Base-by-base conservation (phyloP, 306 rosid genomes). In the Lotus japonicus region DNA sequence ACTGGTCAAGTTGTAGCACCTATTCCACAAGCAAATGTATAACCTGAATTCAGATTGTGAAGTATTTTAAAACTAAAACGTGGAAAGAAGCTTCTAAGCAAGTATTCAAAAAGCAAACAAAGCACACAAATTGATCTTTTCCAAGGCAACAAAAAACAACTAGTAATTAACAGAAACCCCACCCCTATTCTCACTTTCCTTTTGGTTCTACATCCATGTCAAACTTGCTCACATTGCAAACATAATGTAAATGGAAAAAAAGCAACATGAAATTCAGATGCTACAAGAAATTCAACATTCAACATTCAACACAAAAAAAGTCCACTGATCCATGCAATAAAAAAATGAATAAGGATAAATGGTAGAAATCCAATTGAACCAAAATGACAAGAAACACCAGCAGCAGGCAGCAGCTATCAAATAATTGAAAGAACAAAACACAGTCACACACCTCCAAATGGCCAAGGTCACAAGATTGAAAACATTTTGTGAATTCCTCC, bases 1-100 rank as follows among this genome's bases (percentile, higher is more conserved):
- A 88, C 42, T 79, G 86, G 79, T 86, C 86, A 65, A 90, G 98
- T 65, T 89, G 94, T 56, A 94, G 78, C 72, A 83, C 89, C 98
- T 94, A 76, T 71, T 64, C 49, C 70, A 74, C 82, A 78, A 14
- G 76, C 51, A 46, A 79, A 79, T 9, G 13, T 43, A 73, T 58
- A 60, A 78, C 66, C 31, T 21, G 45, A 21, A 55, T 46, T 48
- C 36, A 78, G 63, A 66, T 66, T 6, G 21, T 36, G 33, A 1
- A 16, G 52, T 17, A 9, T 74, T 51, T 7, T 18, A 42, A 46
- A 54, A 67, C 9, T 58, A 61, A 33, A 38, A 73, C 39, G 36
- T 14, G 15, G 36, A 48, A n/a, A 26, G 46, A 28, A 52, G 19
- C 41, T 46, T 19, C 35, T 46, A 64, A 19, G 38, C 41, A 71